Conservation (phyloP, 306 rosid genomes). For the Casuarina glauca region DNA sequence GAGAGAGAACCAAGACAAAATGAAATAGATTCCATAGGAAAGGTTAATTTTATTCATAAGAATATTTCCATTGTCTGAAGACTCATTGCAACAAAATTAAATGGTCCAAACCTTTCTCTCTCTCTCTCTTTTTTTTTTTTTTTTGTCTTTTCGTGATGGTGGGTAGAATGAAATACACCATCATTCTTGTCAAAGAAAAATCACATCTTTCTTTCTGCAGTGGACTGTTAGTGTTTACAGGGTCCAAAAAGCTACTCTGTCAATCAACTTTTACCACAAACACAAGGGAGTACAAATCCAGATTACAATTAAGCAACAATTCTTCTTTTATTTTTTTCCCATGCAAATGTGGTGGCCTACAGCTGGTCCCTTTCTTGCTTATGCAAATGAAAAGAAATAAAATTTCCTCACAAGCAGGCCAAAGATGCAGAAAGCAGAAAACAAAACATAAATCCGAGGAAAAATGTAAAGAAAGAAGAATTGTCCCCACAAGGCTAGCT, state of each 20-base stretch:
- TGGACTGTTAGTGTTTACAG: neutral
- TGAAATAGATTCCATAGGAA: constrained; percentile 4
- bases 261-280: neutral
- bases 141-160: no score
- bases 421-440: neutral
- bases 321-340: neutral
- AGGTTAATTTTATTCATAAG: neutral
- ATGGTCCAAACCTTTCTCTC: no score
- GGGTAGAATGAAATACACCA: no score
- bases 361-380: neutral
- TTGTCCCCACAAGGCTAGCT: neutral
- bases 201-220: neutral
- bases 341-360: neutral
- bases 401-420: neutral
- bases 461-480: neutral
- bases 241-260: neutral
- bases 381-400: neutral
- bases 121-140: no score
- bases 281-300: neutral
- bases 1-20: neutral
- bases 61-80: neutral
- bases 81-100: neutral
- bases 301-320: neutral
- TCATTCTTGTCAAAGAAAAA: no score
- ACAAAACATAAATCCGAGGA: neutral